Evolutionary conservation across 2,329 filamentous ascomycete genomes (phyloP).

Genomic region (Talaromyces rugulosus): DNA sequence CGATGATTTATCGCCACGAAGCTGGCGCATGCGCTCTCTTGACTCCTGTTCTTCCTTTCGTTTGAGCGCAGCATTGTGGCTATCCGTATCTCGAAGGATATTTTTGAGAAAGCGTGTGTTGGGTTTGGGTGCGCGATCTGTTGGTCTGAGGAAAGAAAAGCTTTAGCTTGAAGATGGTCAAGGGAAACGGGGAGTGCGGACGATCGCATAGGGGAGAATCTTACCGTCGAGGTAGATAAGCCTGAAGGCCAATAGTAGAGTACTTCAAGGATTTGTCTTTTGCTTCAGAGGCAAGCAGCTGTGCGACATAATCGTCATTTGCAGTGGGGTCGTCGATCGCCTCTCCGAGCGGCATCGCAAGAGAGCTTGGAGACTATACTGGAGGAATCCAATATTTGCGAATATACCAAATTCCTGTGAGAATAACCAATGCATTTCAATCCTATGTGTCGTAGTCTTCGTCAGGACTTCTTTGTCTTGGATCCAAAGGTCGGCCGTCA

Average conservation of each 20-base stretch:
- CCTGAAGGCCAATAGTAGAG: slow-evolving; percentile 68
- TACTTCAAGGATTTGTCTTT: slow-evolving; percentile 69
- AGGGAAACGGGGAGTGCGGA: slow-evolving; percentile 5
- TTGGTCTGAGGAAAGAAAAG: slow-evolving; percentile 46
- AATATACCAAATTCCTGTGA: neutral
- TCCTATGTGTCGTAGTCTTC: neutral
- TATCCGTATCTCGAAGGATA: slow-evolving; percentile 82
- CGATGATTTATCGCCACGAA: slow-evolving; percentile 41
- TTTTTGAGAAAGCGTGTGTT: slow-evolving; percentile 87
- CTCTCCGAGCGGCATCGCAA: slow-evolving; percentile 23
- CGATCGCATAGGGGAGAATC: slow-evolving; percentile 15
- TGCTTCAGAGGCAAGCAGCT: slow-evolving; percentile 75
- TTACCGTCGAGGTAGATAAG: slow-evolving; percentile 56
- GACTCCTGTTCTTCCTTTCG: slow-evolving; percentile 82
- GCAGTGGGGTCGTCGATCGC: slow-evolving; percentile 43
- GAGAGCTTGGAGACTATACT: slow-evolving; percentile 17
- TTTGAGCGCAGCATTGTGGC: slow-evolving; percentile 80
- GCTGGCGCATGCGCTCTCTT: slow-evolving; percentile 61
- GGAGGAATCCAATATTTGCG: neutral
- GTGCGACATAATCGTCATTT: slow-evolving; percentile 62
- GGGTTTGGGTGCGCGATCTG: slow-evolving; percentile 70
- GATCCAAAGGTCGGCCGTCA: neutral
- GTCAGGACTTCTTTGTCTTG: no score
- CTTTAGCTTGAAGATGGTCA: slow-evolving; percentile 1
- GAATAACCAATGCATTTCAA: neutral